These are phyloP conservation scores for Albatrellus ellisii DNA, from an alignment of 768 basidiomycete species.

Conservation along the genomic window DNA sequence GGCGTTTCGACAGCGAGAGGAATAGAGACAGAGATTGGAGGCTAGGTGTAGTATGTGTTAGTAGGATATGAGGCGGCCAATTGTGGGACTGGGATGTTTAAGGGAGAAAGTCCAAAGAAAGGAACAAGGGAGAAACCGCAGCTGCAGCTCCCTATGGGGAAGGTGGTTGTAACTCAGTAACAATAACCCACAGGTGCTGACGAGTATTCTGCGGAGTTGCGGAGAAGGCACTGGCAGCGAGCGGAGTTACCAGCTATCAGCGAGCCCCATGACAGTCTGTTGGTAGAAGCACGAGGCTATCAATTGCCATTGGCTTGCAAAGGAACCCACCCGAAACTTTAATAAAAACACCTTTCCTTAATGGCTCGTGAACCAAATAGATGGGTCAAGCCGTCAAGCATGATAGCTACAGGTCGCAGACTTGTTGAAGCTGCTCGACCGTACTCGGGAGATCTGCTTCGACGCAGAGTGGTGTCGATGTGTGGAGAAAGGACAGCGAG, in stretches of 20 bases:
- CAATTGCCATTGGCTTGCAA: too few relatives aligned
- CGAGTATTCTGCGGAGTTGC: constrained; percentile 13
- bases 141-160: background rate
- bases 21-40: constrained; percentile 17
- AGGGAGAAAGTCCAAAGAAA: background rate
- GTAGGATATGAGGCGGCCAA: constrained; percentile 17
- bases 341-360: too few relatives aligned
- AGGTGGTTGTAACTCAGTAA: too few relatives aligned
- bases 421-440: too few relatives aligned
- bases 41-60: constrained; percentile 14
- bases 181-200: constrained; percentile 15
- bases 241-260: constrained; percentile 10
- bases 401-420: too few relatives aligned
- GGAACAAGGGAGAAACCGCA: background rate
- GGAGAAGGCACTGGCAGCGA: constrained; percentile 12
- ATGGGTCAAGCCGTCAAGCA: too few relatives aligned
- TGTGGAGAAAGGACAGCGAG: too few relatives aligned
- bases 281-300: constrained; percentile 7
- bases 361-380: too few relatives aligned
- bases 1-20: constrained; percentile 21
- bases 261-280: constrained; percentile 6
- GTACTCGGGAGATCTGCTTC: too few relatives aligned
- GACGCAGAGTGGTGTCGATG: too few relatives aligned
- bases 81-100: constrained; percentile 14
- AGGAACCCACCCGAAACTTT: too few relatives aligned